Base-by-base conservation (phyloP, 495 filamentous ascomycete genomes). In the Xylaria palmicola region DNA sequence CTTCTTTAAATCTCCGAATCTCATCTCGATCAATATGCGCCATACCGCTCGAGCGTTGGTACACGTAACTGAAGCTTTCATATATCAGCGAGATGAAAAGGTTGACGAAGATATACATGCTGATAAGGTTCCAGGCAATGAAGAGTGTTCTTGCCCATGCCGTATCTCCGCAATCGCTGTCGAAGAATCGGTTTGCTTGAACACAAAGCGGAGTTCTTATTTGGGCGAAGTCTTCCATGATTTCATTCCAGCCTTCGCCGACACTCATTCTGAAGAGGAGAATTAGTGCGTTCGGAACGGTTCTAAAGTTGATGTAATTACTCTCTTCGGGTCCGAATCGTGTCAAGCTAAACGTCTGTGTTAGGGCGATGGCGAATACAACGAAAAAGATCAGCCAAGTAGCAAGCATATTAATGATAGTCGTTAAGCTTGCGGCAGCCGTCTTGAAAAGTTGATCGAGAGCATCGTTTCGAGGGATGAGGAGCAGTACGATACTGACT, bases 101-200 rank as follows among this genome's bases (percentile, higher is more conserved):
- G 70, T 90, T 96, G 66, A 98, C 93, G 66, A 99, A 99, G 73
- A 99, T 94, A 75, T 98, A 99, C 94, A 99, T 98, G 88, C 93
- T 97, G 71, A 98, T 83, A 67, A 99, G 91, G 77, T 99, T 99
- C 94, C 94, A 99, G 10, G 89, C 83, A 59, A 97, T 91, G 78
- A 99, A 98, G 32, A 99, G 79, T 44, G 83, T 82, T 34, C 90
- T 83, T 15, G 94, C 92, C 90, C 94, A 98, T 43, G 85, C 82
- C 24, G 83, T 82, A 72, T 94, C 93, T 34, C 94, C 94, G 68
- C 94, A 99, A 77, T 98, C 95, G 67, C 90, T 90, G n/a, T 90
- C 74, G 61, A 90, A 89, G 69, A 93, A 95, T 17, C 80, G 79
- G 4, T 70, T 53, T 15, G 79, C 81, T 6, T 83, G 76, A 1